A percentile compares a stretch with the other conserved stretches of the same genome.
phyloP scores from a whole-genome alignment of 2,329 filamentous ascomycete species.

The Aquanectria penicillioides region DNA sequence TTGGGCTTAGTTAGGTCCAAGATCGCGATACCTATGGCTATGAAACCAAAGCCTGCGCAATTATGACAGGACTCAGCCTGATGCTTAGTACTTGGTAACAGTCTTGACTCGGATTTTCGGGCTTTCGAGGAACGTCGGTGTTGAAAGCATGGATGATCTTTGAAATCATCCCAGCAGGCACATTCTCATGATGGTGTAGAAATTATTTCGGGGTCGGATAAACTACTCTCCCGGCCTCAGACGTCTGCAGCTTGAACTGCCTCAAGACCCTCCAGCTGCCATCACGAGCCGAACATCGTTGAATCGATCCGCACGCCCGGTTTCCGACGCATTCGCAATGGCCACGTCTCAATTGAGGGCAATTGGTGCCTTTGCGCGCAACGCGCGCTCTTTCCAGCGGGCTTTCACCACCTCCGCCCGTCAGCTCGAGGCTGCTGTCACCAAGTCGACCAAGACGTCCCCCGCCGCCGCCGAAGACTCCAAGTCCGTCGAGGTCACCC shows the following conservation, averaged over 20 bases:
- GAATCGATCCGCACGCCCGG: conserved; percentile 41
- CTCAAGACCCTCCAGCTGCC: conserved; percentile 33
- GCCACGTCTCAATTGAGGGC: conserved; percentile 59
- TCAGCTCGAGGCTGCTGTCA: conserved; percentile 56
- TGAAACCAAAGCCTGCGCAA: no score
- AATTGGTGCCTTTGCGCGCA: conserved; percentile 55
- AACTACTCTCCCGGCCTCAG: conserved; percentile 29
- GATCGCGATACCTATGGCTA: no score
- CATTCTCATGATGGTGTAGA: conserved; percentile 5
- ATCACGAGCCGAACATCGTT: conserved; percentile 34
- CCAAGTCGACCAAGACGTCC: conserved; percentile 52
- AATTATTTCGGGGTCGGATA: conserved; percentile 41
- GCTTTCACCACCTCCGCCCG: conserved; percentile 60
- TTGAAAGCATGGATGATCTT: neutral
- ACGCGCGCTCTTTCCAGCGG: conserved; percentile 55
- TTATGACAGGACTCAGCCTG: no score
- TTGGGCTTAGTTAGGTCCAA: neutral
- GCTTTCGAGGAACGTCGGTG: no score
- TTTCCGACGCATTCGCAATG: conserved; percentile 45
- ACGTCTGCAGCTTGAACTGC: conserved; percentile 34
- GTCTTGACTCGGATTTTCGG: no score
- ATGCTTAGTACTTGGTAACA: no score
- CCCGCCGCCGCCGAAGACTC: conserved; percentile 56
- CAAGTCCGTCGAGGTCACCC: conserved; percentile 64
- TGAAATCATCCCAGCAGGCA: no score